Base-by-base conservation (phyloP, 495 filamentous ascomycete genomes). In the Parmelia sp. region DNA sequence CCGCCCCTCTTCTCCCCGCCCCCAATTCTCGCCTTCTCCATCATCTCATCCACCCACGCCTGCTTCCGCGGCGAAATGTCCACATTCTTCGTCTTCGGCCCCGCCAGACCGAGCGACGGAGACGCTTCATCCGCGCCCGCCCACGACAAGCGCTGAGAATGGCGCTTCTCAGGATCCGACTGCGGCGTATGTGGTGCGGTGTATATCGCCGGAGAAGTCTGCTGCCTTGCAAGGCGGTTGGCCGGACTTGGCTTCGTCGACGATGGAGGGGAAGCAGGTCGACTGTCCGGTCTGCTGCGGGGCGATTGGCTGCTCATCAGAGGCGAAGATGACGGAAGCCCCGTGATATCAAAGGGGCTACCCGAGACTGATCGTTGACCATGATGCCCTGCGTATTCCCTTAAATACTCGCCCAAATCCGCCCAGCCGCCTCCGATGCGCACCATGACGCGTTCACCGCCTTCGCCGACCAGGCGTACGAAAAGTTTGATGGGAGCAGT, bases 361-460 rank as follows among this genome's bases (percentile, higher is more conserved):
- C 66, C 68, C n/a, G 62, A 65, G 36, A 71, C 62, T 17, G 67
- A 44, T n/a, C 79, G 76, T 39, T 76, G 74, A 27, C 90, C 88
- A 72, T 97, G 94, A 73, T 98, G 94, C 55, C 84, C 82, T 27
- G 90, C 91, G 70, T 96, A 98, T 72, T 96, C 90, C 66, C 88
- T 86, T n/a, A 98, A 80, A 71, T 96, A 97, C 74, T 96, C 93
- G 33, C 87, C 91, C 29, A 98, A 78, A 72, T 98, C 94, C 19
- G 91, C 90, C 94, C 94, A 98, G 42, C 94, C 94, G 64, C 94
- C 94, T 21, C 94, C 94, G 27, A 97, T 91, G 62, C 94, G 88
- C 12, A 97, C 95, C 92, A 98, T 97, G 53, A 97, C 92, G 35
- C 94, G 85, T 73, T 96, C 91, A n/a, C 88, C 88, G 36, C 84